Percentiles rank a stretch among this genome's conserved stretches.
phyloP scores from a whole-genome alignment of 371 early-diverging fungal species.

The Lichtheimia ornata region DNA sequence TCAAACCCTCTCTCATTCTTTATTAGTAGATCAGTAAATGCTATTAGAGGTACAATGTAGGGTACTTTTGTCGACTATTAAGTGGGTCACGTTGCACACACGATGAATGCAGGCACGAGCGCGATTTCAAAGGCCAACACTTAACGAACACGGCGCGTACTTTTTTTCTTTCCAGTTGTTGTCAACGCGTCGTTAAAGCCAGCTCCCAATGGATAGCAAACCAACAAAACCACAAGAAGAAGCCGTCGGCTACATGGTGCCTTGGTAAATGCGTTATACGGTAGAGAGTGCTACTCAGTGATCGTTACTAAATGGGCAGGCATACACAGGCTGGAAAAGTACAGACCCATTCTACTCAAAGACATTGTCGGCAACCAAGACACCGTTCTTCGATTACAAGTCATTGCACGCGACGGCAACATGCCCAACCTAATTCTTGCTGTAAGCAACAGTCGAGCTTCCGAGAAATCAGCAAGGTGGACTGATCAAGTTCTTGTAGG shows the following conservation, averaged over 20 bases:
- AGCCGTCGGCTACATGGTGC: constrained; percentile 12
- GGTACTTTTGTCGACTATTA: too few relatives aligned
- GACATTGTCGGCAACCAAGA: constrained; percentile 98
- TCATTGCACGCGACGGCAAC: constrained; percentile 90
- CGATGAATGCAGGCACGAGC: too few relatives aligned
- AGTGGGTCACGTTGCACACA: too few relatives aligned
- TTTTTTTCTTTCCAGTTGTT: too few relatives aligned
- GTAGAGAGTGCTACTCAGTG: not conserved
- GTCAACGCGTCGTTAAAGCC: too few relatives aligned
- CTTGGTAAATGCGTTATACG: constrained; percentile 7
- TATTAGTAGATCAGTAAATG: too few relatives aligned
- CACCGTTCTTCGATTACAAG: constrained; percentile 83
- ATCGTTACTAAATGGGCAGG: not conserved
- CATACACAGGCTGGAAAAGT: constrained; percentile 91
- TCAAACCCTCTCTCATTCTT: too few relatives aligned
- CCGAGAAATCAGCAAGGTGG: too few relatives aligned
- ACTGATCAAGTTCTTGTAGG: constrained; percentile 44
- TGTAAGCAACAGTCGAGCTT: constrained; percentile 43
- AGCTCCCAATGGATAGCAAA: not conserved
- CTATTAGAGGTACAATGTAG: too few relatives aligned
- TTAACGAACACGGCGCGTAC: too few relatives aligned
- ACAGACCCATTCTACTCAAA: constrained; percentile 84
- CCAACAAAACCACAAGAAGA: constrained; percentile 4
- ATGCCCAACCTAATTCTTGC: constrained; percentile 97
- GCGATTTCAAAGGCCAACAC: too few relatives aligned